Percentiles rank a stretch among this genome's conserved stretches.
These are phyloP conservation scores for Fagopyrum tataricum DNA, from an alignment of 148 eudicot genomes.

Conservation along the genomic window DNA sequence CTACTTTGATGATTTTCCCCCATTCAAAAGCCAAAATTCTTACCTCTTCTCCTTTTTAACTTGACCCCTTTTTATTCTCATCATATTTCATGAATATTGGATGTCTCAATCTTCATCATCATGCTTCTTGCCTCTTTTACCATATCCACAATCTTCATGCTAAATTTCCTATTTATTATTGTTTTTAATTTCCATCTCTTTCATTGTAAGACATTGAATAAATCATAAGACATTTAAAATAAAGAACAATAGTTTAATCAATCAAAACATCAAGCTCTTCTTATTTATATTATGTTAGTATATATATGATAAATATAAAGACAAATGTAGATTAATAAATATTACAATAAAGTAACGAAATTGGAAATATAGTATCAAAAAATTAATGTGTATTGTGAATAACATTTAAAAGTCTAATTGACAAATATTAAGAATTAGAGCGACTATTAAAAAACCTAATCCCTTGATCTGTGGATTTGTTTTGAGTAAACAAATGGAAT, in stretches of 20 bases:
- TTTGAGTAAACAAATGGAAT: background rate
- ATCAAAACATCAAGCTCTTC: too few relatives aligned
- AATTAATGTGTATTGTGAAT: too few relatives aligned
- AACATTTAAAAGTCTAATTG: too few relatives aligned
- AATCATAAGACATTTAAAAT: too few relatives aligned
- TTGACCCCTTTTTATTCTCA: constrained; percentile 1
- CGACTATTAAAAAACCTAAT: background rate
- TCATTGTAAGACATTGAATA: too few relatives aligned
- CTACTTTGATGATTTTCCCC: background rate
- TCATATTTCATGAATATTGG: constrained; percentile 6
- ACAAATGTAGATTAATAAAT: too few relatives aligned
- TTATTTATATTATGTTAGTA: too few relatives aligned
- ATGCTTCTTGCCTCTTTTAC: constrained; percentile 5
- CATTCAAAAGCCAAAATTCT: background rate
- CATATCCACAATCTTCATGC: constrained; percentile 1
- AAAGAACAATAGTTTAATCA: too few relatives aligned
- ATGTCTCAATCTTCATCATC: constrained; percentile 6
- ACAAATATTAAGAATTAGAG: too few relatives aligned
- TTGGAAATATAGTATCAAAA: too few relatives aligned
- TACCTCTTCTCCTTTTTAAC: background rate
- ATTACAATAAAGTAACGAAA: too few relatives aligned
- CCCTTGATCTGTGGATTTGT: background rate
- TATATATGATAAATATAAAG: too few relatives aligned
- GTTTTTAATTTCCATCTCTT: background rate
- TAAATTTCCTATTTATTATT: background rate